Percentiles rank a stretch among this genome's conserved stretches.
Evolutionary conservation across 2,329 filamentous ascomycete species (phyloP).

Genomic region (Colletotrichum sojae): DNA sequence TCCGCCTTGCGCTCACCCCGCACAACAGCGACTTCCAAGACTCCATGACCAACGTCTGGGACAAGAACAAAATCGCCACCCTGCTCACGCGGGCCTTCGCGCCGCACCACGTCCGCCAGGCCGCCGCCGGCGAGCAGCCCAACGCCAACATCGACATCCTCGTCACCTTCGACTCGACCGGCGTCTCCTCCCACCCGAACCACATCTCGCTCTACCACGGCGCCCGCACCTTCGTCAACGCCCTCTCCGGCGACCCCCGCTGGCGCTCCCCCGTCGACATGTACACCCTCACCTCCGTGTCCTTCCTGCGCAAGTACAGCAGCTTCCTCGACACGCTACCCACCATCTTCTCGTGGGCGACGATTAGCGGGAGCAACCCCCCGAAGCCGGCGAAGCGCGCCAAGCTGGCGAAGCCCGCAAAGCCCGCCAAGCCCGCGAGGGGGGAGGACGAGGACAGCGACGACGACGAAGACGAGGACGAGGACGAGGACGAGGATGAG

Average conservation of each 20-base stretch:
- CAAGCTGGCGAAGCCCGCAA: not conserved
- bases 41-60: slow-evolving; percentile 87
- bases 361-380: slow-evolving; percentile 50
- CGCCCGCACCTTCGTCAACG: slow-evolving; percentile 78
- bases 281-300: slow-evolving; percentile 85
- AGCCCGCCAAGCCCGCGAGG: not conserved
- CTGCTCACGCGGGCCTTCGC: slow-evolving; percentile 83
- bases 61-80: slow-evolving; percentile 76
- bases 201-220: slow-evolving; percentile 92
- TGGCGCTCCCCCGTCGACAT: slow-evolving; percentile 83
- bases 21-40: slow-evolving; percentile 79
- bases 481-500: slow-evolving; percentile 21
- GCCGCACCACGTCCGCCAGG: slow-evolving; percentile 67
- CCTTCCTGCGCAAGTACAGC: slow-evolving; percentile 84
- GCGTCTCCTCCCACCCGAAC: slow-evolving; percentile 92
- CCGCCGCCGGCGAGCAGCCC: slow-evolving; percentile 53
- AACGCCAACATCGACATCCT: slow-evolving; percentile 80
- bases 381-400: slow-evolving; percentile 22
- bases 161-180: slow-evolving; percentile 88
- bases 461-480: slow-evolving; percentile 37
- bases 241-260: slow-evolving; percentile 73
- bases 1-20: not conserved
- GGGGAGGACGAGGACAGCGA: too few species aligned
- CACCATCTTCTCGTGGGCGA: slow-evolving; percentile 73
- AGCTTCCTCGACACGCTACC: slow-evolving; percentile 82